A percentile compares a stretch with the other conserved stretches of the same genome.
Conservation (phyloP, 2,329 filamentous ascomycete species). For the Arthrobotrys sphaeroides region DNA sequence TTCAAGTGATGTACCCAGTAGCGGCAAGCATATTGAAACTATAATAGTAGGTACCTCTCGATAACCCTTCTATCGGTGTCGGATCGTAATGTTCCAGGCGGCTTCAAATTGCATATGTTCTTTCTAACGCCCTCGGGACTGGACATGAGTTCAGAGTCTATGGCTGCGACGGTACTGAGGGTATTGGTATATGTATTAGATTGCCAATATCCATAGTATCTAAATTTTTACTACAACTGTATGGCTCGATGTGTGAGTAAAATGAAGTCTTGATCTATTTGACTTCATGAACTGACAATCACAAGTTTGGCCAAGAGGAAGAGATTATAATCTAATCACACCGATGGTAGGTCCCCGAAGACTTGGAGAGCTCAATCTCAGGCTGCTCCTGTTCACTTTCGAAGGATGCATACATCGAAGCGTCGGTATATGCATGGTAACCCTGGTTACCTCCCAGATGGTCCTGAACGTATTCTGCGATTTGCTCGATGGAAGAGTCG, state of each 20-base stretch:
- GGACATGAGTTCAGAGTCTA: constrained; percentile 61
- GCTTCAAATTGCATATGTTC: constrained; percentile 58
- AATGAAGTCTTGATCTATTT: too few relatives aligned
- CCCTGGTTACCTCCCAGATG: constrained; percentile 18
- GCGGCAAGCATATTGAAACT: too few relatives aligned
- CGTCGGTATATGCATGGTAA: too few relatives aligned
- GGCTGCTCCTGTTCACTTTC: background rate
- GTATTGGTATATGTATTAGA: constrained; percentile 44
- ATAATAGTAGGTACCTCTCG: constrained; percentile 58
- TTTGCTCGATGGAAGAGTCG: constrained; percentile 38
- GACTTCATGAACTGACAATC: background rate
- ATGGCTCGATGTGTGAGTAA: background rate
- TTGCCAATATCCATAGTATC: constrained; percentile 43
- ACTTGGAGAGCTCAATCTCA: too few relatives aligned
- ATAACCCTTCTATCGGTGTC: constrained; percentile 54
- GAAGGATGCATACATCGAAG: background rate
- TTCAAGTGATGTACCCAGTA: constrained; percentile 56
- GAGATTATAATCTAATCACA: too few relatives aligned
- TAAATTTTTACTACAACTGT: constrained; percentile 11
- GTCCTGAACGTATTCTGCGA: constrained; percentile 34
- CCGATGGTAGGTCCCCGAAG: too few relatives aligned
- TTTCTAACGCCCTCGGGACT: constrained; percentile 51
- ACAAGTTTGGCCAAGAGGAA: too few relatives aligned
- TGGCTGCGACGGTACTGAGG: too few relatives aligned
- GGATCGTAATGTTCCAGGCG: constrained; percentile 40